A percentile compares a stretch with the other conserved stretches of the same genome.
These are phyloP conservation scores for Triticum timopheevii DNA, from an alignment of 176 grass and related monocot species.

Conservation along the genomic window DNA sequence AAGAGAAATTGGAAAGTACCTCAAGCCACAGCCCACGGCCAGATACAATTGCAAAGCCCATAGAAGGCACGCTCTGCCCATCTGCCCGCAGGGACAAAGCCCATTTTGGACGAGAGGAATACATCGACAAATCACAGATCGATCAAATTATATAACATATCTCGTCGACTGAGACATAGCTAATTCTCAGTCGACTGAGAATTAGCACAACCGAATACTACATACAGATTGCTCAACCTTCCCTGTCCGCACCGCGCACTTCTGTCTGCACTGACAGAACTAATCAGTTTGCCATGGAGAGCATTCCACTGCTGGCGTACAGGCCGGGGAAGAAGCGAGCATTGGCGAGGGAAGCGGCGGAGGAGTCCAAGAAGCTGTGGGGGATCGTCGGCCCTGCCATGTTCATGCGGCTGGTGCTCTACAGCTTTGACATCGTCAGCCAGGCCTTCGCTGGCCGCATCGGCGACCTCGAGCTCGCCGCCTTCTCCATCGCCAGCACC, in stretches of 20 bases:
- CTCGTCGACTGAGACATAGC: too few relatives aligned
- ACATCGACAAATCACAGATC: too few relatives aligned
- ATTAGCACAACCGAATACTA: background rate
- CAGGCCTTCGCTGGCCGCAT: constrained; percentile 57
- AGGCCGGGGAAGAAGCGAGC: background rate
- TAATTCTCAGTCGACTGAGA: too few relatives aligned
- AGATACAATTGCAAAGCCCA: too few relatives aligned
- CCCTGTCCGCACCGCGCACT: background rate
- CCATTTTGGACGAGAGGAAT: too few relatives aligned
- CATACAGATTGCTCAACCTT: background rate
- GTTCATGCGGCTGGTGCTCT: constrained; percentile 28
- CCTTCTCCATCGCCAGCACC: constrained; percentile 54
- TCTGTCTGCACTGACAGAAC: background rate
- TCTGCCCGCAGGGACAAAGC: too few relatives aligned
- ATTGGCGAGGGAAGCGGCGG: background rate
- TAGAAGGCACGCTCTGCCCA: too few relatives aligned
- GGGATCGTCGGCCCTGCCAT: constrained; percentile 27
- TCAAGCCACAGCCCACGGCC: too few relatives aligned
- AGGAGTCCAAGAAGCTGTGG: constrained; percentile 40
- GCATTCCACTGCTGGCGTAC: constrained; percentile 1
- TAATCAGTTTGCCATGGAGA: background rate
- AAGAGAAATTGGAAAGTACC: too few relatives aligned
- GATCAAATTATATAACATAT: too few relatives aligned
- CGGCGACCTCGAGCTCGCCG: constrained; percentile 42
- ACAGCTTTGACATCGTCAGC: constrained; percentile 38